These are phyloP conservation scores for Helianthus annuus DNA, from an alignment of 129 eudicot species.

Conservation along the genomic window DNA sequence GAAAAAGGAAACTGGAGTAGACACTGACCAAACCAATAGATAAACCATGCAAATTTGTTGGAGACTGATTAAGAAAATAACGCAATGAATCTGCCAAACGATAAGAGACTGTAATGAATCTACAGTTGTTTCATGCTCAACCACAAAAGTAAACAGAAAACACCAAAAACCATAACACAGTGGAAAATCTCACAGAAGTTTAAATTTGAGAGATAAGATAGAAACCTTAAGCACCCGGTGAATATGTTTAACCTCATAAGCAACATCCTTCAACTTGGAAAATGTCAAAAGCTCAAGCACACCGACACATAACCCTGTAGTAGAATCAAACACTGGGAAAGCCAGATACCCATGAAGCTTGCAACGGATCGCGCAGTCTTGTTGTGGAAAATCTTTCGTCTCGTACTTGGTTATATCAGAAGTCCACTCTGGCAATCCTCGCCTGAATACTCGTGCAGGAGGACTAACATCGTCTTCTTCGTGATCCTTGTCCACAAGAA, in stretches of 20 bases:
- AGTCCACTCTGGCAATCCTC: constrained; percentile 14
- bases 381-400: neutral
- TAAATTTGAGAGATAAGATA: neutral
- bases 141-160: no score
- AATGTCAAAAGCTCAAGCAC: constrained; percentile 10
- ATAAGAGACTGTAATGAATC: no score
- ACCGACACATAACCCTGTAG: constrained; percentile 4
- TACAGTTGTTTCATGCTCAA: no score
- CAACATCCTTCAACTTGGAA: neutral
- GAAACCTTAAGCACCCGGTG: neutral
- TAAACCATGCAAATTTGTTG: no score
- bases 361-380: neutral
- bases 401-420: neutral
- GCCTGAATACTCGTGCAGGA: constrained; percentile 14
- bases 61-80: no score
- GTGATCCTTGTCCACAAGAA: neutral
- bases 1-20: no score
- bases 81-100: no score
- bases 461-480: neutral
- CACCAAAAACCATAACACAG: no score
- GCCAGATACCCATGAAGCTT: constrained; percentile 5
- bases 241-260: constrained; percentile 10
- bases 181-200: no score
- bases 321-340: neutral
- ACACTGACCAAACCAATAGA: no score